phyloP scores from a whole-genome alignment of 768 basidiomycete genomes.

The Auricularia sp. region DNA sequence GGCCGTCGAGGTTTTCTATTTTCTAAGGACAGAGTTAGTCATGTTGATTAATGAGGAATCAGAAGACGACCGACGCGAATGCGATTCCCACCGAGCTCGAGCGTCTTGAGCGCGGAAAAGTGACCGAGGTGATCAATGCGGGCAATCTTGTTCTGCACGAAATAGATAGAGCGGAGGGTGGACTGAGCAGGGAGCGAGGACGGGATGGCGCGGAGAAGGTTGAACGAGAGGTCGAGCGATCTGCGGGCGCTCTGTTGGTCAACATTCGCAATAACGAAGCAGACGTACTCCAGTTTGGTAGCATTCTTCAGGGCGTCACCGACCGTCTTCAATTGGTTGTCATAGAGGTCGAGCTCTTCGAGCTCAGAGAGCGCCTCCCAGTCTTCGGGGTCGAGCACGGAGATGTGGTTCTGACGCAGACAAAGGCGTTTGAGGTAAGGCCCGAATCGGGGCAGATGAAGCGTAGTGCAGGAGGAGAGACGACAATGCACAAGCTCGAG shows the following conservation, averaged over 20 bases:
- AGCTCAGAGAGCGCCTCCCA: constrained; percentile 57
- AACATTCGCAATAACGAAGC: background rate
- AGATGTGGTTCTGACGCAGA: constrained; percentile 78
- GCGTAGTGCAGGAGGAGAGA: constrained; percentile 45
- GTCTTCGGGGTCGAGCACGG: constrained; percentile 57
- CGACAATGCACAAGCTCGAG: constrained; percentile 77
- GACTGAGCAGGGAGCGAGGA: constrained; percentile 47
- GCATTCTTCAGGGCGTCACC: constrained; percentile 54
- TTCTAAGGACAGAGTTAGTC: constrained; percentile 33
- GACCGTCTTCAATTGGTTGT: constrained; percentile 79
- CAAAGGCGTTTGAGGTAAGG: constrained; percentile 60
- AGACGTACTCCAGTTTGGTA: constrained; percentile 27
- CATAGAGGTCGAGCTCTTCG: constrained; percentile 91
- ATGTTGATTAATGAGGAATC: background rate
- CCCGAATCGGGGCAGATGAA: constrained; percentile 60
- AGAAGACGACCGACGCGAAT: constrained; percentile 53
- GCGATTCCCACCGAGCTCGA: constrained; percentile 90
- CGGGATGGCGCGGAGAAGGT: constrained; percentile 67
- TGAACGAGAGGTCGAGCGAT: constrained; percentile 85
- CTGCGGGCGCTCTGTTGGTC: too few species aligned
- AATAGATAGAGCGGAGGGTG: constrained; percentile 70
- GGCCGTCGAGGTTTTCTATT: constrained; percentile 75
- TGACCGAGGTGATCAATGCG: constrained; percentile 58
- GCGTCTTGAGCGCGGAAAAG: constrained; percentile 53
- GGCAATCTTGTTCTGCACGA: constrained; percentile 92